Evolutionary conservation across 345 rosid genomes (phyloP), one percentile per base, ranked within the genome.

Genomic region (Camelina neglecta): DNA sequence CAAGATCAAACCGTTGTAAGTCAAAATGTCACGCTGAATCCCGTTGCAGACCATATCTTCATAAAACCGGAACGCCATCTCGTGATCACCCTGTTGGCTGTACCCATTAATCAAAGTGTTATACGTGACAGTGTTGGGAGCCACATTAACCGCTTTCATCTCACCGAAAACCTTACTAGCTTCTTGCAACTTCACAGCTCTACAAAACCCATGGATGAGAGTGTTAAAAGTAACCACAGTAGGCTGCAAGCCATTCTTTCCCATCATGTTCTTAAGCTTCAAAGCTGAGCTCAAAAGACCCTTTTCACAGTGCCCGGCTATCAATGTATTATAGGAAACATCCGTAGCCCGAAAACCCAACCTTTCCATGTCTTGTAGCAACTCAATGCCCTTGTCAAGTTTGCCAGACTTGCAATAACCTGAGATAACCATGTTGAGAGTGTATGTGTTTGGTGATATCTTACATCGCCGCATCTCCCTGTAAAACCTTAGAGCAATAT

Each of bases 71-170:
- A 73, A 60, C 0, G 82, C 85, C 86, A 89, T 87, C 77, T 87
- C 94, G 49, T 73, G 70, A 61, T 80, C 78, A 35, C 90, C 87
- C 38, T 56, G 69, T 44, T 83, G 83, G 76, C 96, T 76, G 56
- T 80, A 90, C 62, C 88, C 98, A 65, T 83, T 81, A 49, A 93
- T 87, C 86, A 91, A 86, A 69, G 87, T 88, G 79, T 91, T 93
- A 66, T 86, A 93, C 12, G 97, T 91, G 61, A 93, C 81, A 51
- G 71, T 76, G 75, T 82, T 84, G 7, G 94, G 91, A 59, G 81
- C 73, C 56, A 89, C 86, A 51, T 87, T 84, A 24, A 26, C 15
- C 24, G 81, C 65, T 80, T 90, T 93, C 96, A 91, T 93, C 83
- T 83, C 86, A 29, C 80, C 80, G 15, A 88, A 85, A 61, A 83